Base-by-base conservation (phyloP, 1,284 basidiomycete genomes). In the Laetiporus sulphureus region DNA sequence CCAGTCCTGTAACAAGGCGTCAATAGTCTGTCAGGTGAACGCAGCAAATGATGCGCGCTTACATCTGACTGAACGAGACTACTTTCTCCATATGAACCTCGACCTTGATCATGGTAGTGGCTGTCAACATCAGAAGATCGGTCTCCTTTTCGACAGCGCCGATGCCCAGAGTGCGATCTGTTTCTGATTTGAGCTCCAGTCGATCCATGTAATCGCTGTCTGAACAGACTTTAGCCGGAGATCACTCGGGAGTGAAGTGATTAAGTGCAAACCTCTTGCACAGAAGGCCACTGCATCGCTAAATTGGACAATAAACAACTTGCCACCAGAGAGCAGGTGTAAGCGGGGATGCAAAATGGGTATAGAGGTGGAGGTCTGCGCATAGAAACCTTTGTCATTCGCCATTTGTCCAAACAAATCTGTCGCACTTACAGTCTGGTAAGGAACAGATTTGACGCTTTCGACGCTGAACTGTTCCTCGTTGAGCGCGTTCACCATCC, bases 211-310 rank as follows among this genome's bases (percentile, higher is more conserved):
- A 90, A 38, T 78, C 73, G 3, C 78, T 82, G 45, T 77, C 85
- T 89, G 47, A 33, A 33, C 38, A 30, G 38, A 15, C 30, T 13
- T 42, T 35, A n/a, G n/a, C n/a, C n/a, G n/a, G n/a, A n/a, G 37
- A 12, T 40, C 22, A 18, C 41, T 25, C n/a, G 16, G 7, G 30
- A 15, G 29, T 21, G 10, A 2, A 11, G 30, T 12, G 38, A 4
- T 11, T 32, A 21, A 12, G 13, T 12, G 18, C 12, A 15, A 46
- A 83, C 84, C 73, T 65, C 73, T 69, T 35, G 81, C 72, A 57
- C 80, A 82, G 10, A 88, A 62, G 5, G 80, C 77, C n/a, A 87
- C 74, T 2, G 83, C 79, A 58, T 89, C 84, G 13, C 83, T 83
- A 50, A 87, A 89, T 50, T 86, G 76, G 5, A 87, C 71, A 38